Base-by-base conservation (phyloP, 2,329 filamentous ascomycete genomes). In the Cladosporium sp. region DNA sequence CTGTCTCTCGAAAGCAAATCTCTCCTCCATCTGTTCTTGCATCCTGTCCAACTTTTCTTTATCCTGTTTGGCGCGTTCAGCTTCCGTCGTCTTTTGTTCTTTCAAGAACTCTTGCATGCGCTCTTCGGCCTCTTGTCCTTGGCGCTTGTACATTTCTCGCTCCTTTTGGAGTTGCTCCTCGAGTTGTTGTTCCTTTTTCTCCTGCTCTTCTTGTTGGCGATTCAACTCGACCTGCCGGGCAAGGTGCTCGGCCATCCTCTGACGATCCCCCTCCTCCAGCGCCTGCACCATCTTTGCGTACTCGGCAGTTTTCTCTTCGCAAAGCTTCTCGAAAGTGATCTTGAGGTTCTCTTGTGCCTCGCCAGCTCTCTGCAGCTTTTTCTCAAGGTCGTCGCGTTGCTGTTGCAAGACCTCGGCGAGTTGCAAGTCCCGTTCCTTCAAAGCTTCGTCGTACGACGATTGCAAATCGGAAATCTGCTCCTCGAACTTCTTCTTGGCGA, bases 311-410 rank as follows among this genome's bases (percentile, higher is more conserved):
- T 52, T 45, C 43, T 52, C 49, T 31, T 51, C 31, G 16, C 42
- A 44, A 14, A 52, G 49, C 31, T 46, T 52, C 49, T 52, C 43
- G 37, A 52, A 43, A 10, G 43, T 49, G 35, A 48, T 33, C n/a
- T 52, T 52, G 9, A 52, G 14, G 35, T 46, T 35, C 10, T 59
- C 58, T 19, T 51, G 49, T 8, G 40, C 45, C 34, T 43, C 46
- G 35, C 55, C 33, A 2, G 57, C 56, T 10, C 34, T 18, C 28
- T 54, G 22, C 33, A 60, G 49, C 18, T 60, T 57, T 35, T 56
- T 45, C 43, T 58, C 49, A 2, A 52, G 35, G n/a, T 49, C 49
- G 6, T 41, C 49, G 4, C 46, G 14, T 16, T 52, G 48, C 19
- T 45, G 43, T 35, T n/a, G 19, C 13, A 52, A 40, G 4, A 61